Percentiles rank a stretch among this genome's conserved stretches.
Evolutionary conservation across 1,284 basidiomycete species (phyloP).

Genomic region (Fomitopsis schrenkii): DNA sequence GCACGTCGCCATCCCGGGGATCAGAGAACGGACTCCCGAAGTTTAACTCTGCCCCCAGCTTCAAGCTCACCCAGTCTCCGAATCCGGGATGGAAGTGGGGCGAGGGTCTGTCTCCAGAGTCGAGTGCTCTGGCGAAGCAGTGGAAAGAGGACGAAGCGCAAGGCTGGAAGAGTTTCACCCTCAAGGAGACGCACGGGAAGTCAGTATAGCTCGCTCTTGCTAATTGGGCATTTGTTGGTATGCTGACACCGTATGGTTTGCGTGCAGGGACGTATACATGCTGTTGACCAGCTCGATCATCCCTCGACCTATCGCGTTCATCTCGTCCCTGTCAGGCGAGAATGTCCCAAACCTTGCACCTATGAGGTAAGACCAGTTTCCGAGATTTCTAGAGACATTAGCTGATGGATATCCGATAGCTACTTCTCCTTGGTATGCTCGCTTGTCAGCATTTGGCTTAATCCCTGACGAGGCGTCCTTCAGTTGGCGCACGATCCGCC

Average conservation of each 20-base stretch:
- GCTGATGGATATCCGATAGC: slow-evolving; percentile 25
- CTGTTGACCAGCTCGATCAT: slow-evolving; percentile 65
- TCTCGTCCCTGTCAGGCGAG: slow-evolving; percentile 57
- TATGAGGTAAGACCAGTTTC: slow-evolving; percentile 16
- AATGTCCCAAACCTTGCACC: slow-evolving; percentile 63
- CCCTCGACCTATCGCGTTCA: slow-evolving; percentile 71
- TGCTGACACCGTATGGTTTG: background rate
- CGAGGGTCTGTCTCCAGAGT: slow-evolving; percentile 37
- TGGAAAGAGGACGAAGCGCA: slow-evolving; percentile 31
- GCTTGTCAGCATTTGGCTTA: background rate
- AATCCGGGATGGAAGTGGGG: slow-evolving; percentile 53
- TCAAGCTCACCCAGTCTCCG: slow-evolving; percentile 42
- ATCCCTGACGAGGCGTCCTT: background rate
- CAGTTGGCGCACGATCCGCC: slow-evolving; percentile 10
- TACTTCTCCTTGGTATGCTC: slow-evolving; percentile 51
- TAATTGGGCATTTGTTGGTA: background rate
- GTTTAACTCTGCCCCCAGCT: slow-evolving; percentile 34
- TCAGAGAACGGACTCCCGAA: slow-evolving; percentile 5
- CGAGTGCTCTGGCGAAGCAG: slow-evolving; percentile 22
- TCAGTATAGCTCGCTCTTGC: background rate
- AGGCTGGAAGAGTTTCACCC: slow-evolving; percentile 34
- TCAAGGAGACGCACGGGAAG: slow-evolving; percentile 12
- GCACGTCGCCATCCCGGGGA: slow-evolving; percentile 1
- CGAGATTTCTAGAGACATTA: background rate
- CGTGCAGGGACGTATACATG: slow-evolving; percentile 42